Evolutionary conservation across 225 moss, liverwort and hornwort genomes (phyloP).

Genomic region (Antitrichia curtipendula): DNA sequence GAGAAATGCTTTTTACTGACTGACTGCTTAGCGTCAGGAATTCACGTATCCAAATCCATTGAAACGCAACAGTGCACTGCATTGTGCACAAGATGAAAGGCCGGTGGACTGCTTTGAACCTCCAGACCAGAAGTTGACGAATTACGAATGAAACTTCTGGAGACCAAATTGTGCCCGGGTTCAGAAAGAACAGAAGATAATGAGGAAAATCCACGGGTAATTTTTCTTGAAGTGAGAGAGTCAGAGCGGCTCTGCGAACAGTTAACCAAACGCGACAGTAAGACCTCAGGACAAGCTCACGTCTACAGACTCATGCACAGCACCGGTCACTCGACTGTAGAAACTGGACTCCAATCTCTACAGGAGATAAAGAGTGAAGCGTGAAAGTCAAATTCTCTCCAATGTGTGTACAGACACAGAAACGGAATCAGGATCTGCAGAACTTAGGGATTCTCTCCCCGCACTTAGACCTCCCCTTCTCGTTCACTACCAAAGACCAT

Average conservation of each 20-base stretch:
- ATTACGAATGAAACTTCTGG: neutral
- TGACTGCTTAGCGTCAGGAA: neutral
- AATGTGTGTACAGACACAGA: neutral
- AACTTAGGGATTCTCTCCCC: neutral
- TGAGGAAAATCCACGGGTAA: neutral
- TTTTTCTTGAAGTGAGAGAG: neutral
- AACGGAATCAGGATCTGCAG: neutral
- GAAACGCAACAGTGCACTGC: neutral
- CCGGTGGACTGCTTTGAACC: neutral
- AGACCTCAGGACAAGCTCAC: neutral
- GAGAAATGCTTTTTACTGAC: neutral
- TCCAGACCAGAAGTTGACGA: neutral
- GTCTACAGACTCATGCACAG: slow-evolving; percentile 21
- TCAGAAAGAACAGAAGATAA: neutral
- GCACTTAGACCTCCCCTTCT: neutral
- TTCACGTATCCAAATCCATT: neutral
- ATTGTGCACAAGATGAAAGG: neutral
- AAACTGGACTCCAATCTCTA: neutral
- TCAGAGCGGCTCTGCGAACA: neutral
- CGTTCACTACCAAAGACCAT: neutral
- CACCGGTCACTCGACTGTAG: neutral
- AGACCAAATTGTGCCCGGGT: neutral
- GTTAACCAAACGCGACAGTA: neutral
- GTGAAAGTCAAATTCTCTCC: neutral
- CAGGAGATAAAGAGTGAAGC: neutral